phyloP scores from a whole-genome alignment of 345 rosid species.

The Lumnitzera littorea region DNA sequence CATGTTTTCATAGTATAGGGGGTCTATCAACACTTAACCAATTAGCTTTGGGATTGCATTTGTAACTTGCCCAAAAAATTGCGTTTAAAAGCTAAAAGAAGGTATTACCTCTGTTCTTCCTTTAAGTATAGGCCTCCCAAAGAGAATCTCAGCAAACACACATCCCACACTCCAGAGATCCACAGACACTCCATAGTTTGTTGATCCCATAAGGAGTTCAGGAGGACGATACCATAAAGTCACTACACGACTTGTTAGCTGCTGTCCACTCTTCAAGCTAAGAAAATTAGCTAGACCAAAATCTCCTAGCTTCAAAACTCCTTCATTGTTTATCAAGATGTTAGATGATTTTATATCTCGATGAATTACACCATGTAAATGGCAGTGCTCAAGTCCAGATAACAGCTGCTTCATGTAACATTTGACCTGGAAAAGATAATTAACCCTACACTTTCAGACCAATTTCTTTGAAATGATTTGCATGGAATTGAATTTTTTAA shows the following conservation, averaged over 20 bases:
- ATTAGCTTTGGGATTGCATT: too few relatives aligned
- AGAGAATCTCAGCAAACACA: constrained; percentile 32
- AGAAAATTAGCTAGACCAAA: constrained; percentile 33
- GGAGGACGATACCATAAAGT: constrained; percentile 50
- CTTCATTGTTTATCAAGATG: constrained; percentile 22
- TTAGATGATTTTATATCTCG: constrained; percentile 33
- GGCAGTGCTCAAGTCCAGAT: constrained; percentile 37
- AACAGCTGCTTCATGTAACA: constrained; percentile 38
- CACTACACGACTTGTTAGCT: constrained; percentile 38
- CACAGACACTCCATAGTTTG: constrained; percentile 19
- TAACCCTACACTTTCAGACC: neutral
- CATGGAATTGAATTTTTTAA: too few relatives aligned
- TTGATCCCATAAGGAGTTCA: constrained; percentile 36
- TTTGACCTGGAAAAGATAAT: constrained; percentile 20
- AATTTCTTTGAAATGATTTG: neutral
- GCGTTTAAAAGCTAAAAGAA: neutral
- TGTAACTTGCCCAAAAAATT: neutral
- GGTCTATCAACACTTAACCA: too few relatives aligned
- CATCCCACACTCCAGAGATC: constrained; percentile 48
- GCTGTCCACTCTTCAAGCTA: constrained; percentile 14
- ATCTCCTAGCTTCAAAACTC: constrained; percentile 34
- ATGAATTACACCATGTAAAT: constrained; percentile 28
- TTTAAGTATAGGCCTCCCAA: constrained; percentile 31
- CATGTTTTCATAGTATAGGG: too few relatives aligned
- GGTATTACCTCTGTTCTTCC: constrained; percentile 39